Percentiles rank a stretch among this genome's conserved stretches.
Evolutionary conservation across 257 asterid genomes (phyloP).

Genomic region (Penstemon newberryi): DNA sequence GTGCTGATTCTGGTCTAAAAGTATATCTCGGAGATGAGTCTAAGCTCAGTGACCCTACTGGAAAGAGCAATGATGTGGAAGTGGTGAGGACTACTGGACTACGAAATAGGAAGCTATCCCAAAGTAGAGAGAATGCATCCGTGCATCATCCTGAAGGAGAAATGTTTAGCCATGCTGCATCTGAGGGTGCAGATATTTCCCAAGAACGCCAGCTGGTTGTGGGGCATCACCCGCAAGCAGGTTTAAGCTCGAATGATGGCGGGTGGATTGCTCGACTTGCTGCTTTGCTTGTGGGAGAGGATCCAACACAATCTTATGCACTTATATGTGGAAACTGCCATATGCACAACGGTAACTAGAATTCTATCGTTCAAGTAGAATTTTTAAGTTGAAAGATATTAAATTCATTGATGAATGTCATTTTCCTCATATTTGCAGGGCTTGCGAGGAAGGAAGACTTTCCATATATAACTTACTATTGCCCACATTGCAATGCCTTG

Average conservation of each 20-base stretch:
- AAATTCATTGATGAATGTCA: not conserved
- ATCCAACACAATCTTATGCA: conserved; percentile 73
- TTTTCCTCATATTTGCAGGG: conserved; percentile 47
- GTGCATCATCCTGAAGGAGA: conserved; percentile 39
- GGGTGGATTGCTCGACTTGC: conserved; percentile 83
- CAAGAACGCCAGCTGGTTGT: conserved; percentile 59
- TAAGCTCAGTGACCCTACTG: conserved; percentile 36
- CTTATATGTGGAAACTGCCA: conserved; percentile 81
- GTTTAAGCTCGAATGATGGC: conserved; percentile 44
- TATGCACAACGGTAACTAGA: conserved; percentile 68
- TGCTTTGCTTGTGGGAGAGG: conserved; percentile 88
- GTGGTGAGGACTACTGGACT: conserved; percentile 50
- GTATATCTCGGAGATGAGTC: conserved; percentile 54
- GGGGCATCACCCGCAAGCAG: conserved; percentile 55
- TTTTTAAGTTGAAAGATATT: not conserved
- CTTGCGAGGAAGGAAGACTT: conserved; percentile 86
- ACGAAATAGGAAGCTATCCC: conserved; percentile 56
- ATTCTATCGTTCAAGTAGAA: not conserved
- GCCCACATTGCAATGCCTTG: conserved; percentile 85
- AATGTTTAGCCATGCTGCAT: conserved; percentile 32
- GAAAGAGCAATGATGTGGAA: conserved; percentile 60
- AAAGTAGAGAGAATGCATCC: conserved; percentile 33
- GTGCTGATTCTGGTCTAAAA: conserved; percentile 73
- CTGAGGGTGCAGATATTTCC: conserved; percentile 36
- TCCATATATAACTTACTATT: conserved; percentile 74